These are phyloP conservation scores for Podila clonocystis DNA, from an alignment of 192 early-diverging fungal genomes.

Conservation along the genomic window DNA sequence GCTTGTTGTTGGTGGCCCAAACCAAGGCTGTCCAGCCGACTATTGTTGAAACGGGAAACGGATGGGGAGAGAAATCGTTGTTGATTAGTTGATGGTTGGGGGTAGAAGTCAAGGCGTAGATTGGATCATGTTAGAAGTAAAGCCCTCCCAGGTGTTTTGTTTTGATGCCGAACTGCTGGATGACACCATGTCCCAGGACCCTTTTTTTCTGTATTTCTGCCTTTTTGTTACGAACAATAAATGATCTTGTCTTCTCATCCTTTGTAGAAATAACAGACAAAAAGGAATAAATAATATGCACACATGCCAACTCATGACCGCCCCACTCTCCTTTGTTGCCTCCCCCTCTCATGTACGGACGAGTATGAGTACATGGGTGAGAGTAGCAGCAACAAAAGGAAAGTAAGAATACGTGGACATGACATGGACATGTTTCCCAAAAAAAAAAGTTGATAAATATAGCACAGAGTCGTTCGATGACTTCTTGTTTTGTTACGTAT, in stretches of 20 bases:
- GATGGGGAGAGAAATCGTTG: not conserved
- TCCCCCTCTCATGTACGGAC: not conserved
- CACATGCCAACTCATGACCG: constrained; percentile 8
- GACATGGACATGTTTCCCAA: too few species aligned
- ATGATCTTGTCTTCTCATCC: too few species aligned
- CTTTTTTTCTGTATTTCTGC: not conserved
- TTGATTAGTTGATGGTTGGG: not conserved
- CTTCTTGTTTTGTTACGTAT: too few species aligned
- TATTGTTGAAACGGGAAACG: constrained; percentile 10
- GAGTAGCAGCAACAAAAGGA: too few species aligned
- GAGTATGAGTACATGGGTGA: not conserved
- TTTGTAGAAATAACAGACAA: not conserved
- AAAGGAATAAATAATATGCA: not conserved
- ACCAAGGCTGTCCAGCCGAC: constrained; percentile 90
- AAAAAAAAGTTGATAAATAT: not conserved
- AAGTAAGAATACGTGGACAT: too few species aligned
- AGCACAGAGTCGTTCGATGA: not conserved
- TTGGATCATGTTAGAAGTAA: not conserved
- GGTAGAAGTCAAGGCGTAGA: not conserved
- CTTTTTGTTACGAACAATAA: too few species aligned
- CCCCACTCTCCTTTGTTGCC: too few species aligned
- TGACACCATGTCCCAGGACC: not conserved
- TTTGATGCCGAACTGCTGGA: not conserved
- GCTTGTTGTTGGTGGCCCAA: constrained; percentile 90
- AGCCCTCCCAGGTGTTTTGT: not conserved